Conservation (phyloP, 345 rosid species). For the Melaleuca quinquenervia region DNA sequence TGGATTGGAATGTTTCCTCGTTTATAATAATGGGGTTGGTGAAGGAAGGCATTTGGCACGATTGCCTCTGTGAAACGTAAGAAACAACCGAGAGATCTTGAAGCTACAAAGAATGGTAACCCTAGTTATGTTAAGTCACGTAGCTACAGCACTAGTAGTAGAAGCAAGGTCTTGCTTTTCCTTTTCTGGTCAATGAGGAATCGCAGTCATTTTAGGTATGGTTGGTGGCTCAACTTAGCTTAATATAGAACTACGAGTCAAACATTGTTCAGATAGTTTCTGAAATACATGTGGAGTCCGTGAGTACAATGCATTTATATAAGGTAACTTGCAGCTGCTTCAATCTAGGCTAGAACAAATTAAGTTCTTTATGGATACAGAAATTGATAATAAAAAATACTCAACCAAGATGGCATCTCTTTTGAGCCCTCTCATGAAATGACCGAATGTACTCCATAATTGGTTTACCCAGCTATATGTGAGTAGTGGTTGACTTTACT, state of each 20-base stretch:
- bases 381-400: neutral
- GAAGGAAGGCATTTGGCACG: neutral
- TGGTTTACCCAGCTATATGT: neutral
- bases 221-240: neutral
- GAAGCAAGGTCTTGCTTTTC: neutral
- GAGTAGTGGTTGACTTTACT: neutral
- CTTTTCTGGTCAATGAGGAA: neutral
- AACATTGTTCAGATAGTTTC: neutral
- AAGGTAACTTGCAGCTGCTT: neutral
- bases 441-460: neutral
- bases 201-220: neutral
- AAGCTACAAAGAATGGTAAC: neutral
- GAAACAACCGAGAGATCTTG: neutral
- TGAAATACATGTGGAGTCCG: neutral
- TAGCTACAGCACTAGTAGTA: neutral
- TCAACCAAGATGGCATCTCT: neutral
- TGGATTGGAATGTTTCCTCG: neutral
- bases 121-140: neutral
- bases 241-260: neutral
- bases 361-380: neutral
- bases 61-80: neutral
- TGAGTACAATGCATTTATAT: neutral
- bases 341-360: neutral
- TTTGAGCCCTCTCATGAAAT: neutral
- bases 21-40: neutral